phyloP scores from a whole-genome alignment of 768 basidiomycete species.

The Podaxis carcinomalis region DNA sequence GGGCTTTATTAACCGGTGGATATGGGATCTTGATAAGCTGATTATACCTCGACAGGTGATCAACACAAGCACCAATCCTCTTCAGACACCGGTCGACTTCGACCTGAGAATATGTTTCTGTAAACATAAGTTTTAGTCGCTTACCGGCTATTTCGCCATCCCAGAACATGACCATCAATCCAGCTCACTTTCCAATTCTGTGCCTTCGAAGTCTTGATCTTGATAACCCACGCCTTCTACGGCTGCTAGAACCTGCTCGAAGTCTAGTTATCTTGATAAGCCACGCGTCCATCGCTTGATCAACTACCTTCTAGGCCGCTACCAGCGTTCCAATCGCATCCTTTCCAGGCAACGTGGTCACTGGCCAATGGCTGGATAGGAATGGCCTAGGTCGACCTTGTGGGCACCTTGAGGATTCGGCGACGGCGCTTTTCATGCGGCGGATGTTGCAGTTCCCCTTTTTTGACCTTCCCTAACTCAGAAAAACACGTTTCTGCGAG shows the following conservation, averaged over 20 bases:
- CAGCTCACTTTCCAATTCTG: constrained; percentile 10
- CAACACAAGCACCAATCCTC: not conserved
- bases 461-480: no score
- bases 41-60: not conserved
- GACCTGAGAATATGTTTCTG: constrained; percentile 3
- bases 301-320: not conserved
- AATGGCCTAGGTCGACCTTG: not conserved
- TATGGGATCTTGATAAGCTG: constrained; percentile 9
- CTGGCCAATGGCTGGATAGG: not conserved
- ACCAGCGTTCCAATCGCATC: not conserved
- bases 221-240: constrained; percentile 8
- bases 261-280: constrained; percentile 6
- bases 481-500: not conserved
- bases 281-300: not conserved
- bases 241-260: constrained; percentile 8
- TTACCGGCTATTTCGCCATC: not conserved
- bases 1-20: not conserved
- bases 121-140: not conserved
- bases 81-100: not conserved
- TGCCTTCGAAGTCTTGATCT: not conserved
- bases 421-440: no score
- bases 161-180: not conserved
- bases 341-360: not conserved
- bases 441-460: no score
- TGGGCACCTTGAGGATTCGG: no score